Conservation (phyloP, 148 eudicot genomes). For the Suaeda aralocaspica region DNA sequence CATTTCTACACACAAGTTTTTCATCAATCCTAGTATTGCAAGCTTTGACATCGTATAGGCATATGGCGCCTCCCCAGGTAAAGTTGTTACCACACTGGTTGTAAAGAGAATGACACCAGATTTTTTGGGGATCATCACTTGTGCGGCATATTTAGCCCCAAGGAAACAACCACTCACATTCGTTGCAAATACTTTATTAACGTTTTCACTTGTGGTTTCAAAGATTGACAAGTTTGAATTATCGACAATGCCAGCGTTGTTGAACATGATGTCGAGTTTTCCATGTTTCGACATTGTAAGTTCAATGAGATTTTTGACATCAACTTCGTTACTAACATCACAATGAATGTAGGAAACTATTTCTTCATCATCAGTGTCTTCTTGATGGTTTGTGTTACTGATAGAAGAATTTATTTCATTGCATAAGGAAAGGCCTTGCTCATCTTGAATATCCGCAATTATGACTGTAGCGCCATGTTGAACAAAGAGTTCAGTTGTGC, state of each 20-base stretch:
- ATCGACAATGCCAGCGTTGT: constrained; percentile 42
- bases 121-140: constrained; percentile 42
- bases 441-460: constrained; percentile 51
- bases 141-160: constrained; percentile 48
- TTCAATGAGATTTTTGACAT: constrained; percentile 31
- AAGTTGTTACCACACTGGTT: constrained; percentile 29
- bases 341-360: constrained; percentile 36
- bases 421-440: constrained; percentile 24
- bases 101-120: constrained; percentile 45
- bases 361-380: too few relatives aligned
- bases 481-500: constrained; percentile 35
- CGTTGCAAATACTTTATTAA: constrained; percentile 30
- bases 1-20: constrained; percentile 34
- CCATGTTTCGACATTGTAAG: constrained; percentile 32
- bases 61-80: constrained; percentile 30
- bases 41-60: constrained; percentile 41
- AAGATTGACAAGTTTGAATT: constrained; percentile 24
- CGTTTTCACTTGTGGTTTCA: constrained; percentile 19
- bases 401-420: constrained; percentile 1
- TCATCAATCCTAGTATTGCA: constrained; percentile 34
- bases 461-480: constrained; percentile 53
- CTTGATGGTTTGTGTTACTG: too few relatives aligned
- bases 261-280: constrained; percentile 56
- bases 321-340: constrained; percentile 31
- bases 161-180: constrained; percentile 39